Base-by-base conservation (phyloP, 2,329 filamentous ascomycete genomes). In the Ophiostoma triangulosporum region DNA sequence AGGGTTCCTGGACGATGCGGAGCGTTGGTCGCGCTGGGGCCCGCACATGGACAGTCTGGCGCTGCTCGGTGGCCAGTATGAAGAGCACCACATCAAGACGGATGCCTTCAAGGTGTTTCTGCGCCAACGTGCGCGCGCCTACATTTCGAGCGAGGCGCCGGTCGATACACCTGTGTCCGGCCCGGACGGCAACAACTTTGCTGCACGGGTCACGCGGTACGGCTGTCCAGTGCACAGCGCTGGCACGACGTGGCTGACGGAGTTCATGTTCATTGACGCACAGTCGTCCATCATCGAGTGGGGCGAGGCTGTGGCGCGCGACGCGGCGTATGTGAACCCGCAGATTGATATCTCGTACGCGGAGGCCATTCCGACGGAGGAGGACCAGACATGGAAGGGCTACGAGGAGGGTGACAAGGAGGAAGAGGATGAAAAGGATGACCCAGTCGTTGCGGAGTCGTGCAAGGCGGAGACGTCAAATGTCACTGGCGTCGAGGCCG, bases 181-280 rank as follows among this genome's bases (percentile, higher is more conserved):
- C 0, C 69, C 76, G 1, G 62, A 70, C 1, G 74, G 76, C 9
- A 78, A 77, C 59, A 63, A 66, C 0, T 59, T 64, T 14, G 66
- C 68, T 3, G 54, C 58, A 1, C 60, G 63, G 35, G 69, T 73
- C 62, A 70, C 70, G 0, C 59, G 65, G 11, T 70, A 76, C 43
- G 83, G 84, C 5, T 84, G 79, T 58, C 84, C 84, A 4, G 75
- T 81, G 57, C 84, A 84, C 65, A 83, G 83, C n/a, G 83, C 83
- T 3, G 79, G 85, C 57, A 78, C 85, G 57, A 60, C 67, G 1
- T 63, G 72, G 32, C 72, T 80, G 61, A 69, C 69, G 7, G 86
- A 94, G 64, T 70, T 72, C 35, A 75, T 87, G 57, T 73, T 90
- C 51, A 70, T 83, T n/a, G 59, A 63, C 8, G 60, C 62, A 2